Conservation (phyloP, 371 early-diverging fungal genomes). For the Saksenaea vasiformis region DNA sequence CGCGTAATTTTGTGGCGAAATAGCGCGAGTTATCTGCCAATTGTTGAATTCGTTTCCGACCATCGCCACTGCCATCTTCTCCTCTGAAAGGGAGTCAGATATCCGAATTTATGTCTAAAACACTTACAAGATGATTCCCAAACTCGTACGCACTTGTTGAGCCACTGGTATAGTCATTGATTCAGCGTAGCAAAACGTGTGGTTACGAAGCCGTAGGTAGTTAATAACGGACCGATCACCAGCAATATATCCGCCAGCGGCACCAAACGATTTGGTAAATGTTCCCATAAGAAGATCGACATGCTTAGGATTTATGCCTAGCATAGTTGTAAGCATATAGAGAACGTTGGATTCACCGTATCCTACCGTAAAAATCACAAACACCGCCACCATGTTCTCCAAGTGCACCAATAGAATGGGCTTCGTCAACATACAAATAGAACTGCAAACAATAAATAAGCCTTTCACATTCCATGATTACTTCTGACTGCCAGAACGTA, state of each 20-base stretch:
- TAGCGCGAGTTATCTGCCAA: slow-evolving; percentile 90
- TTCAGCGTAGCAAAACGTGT: slow-evolving; percentile 93
- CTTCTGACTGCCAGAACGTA: slow-evolving; percentile 26
- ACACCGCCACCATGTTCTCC: slow-evolving; percentile 93
- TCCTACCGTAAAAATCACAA: slow-evolving; percentile 84
- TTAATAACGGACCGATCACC: slow-evolving; percentile 82
- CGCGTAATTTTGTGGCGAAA: slow-evolving; percentile 81
- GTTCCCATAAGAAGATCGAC: slow-evolving; percentile 99
- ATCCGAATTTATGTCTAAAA: background rate
- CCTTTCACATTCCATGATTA: background rate
- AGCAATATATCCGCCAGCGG: slow-evolving; percentile 98
- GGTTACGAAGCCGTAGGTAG: slow-evolving; percentile 79
- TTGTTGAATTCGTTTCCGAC: slow-evolving; percentile 78
- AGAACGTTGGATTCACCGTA: no score
- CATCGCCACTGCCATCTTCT: slow-evolving; percentile 81
- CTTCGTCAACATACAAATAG: slow-evolving; percentile 99
- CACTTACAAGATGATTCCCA: slow-evolving; percentile 73
- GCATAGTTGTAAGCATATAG: slow-evolving; percentile 8
- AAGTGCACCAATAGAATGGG: slow-evolving; percentile 98
- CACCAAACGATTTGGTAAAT: slow-evolving; percentile 99
- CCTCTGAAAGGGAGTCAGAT: slow-evolving; percentile 54
- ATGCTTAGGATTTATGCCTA: slow-evolving; percentile 80
- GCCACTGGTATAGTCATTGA: slow-evolving; percentile 91
- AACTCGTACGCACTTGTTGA: slow-evolving; percentile 91
- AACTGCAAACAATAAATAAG: slow-evolving; percentile 54